Conservation (phyloP, 768 basidiomycete genomes). For the Lentinula boryana region DNA sequence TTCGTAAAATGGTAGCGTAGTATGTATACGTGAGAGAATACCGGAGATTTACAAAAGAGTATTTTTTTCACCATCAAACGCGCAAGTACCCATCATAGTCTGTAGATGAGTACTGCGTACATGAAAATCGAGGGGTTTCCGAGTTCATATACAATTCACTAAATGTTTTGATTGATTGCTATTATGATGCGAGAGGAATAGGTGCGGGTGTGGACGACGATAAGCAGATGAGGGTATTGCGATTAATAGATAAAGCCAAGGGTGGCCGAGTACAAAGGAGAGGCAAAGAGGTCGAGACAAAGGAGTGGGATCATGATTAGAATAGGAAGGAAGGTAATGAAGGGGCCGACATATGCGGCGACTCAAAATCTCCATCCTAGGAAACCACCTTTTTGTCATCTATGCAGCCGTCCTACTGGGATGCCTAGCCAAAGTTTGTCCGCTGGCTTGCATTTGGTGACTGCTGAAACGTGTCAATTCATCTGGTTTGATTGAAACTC, state of each 20-base stretch:
- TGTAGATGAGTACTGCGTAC: too few relatives aligned
- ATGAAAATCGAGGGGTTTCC: not conserved
- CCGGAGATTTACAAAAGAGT: not conserved
- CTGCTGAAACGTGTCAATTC: slow-evolving; percentile 83
- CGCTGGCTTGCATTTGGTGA: slow-evolving; percentile 78
- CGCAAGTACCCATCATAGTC: not conserved
- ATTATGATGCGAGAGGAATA: slow-evolving; percentile 4
- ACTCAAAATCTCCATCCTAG: slow-evolving; percentile 2
- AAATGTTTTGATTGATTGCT: not conserved
- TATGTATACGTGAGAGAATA: not conserved
- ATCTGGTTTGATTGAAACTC: slow-evolving; percentile 75
- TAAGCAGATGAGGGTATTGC: slow-evolving; percentile 5
- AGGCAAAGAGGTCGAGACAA: not conserved
- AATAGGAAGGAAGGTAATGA: not conserved
- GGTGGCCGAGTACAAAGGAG: not conserved
- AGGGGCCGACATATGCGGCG: not conserved
- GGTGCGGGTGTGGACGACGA: slow-evolving; percentile 1
- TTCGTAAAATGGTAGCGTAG: not conserved
- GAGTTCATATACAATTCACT: slow-evolving; percentile 5
- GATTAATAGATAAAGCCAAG: not conserved
- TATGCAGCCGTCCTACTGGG: slow-evolving; percentile 51
- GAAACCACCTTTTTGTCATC: slow-evolving; percentile 5
- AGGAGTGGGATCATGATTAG: not conserved
- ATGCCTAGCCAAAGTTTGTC: slow-evolving; percentile 71
- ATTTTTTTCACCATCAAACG: not conserved